A percentile compares a stretch with the other conserved stretches of the same genome.
phyloP scores from a whole-genome alignment of 768 basidiomycete genomes.

The Leccinum subtestaceum region DNA sequence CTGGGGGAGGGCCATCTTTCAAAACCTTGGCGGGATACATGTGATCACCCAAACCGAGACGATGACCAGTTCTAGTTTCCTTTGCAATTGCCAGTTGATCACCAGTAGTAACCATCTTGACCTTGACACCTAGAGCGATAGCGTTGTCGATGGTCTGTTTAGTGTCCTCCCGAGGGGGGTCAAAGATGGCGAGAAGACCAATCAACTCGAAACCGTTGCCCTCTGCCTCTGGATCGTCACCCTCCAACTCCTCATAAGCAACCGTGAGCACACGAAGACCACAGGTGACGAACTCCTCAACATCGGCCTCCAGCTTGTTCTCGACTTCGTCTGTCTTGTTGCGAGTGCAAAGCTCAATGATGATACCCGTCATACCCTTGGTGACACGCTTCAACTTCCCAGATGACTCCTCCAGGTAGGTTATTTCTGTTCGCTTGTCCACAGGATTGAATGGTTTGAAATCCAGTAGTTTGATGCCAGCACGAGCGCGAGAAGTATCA shows the following conservation, averaged over 20 bases:
- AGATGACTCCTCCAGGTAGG: constrained; percentile 90
- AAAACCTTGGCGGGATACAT: constrained; percentile 99
- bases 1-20: constrained; percentile 91
- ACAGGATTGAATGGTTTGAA: constrained; percentile 99
- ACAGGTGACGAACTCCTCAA: constrained; percentile 92
- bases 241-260: constrained; percentile 89
- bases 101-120: constrained; percentile 99
- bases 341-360: constrained; percentile 94
- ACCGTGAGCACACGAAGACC: constrained; percentile 96
- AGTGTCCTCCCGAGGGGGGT: constrained; percentile 96
- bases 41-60: constrained; percentile 97
- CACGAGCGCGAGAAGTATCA: constrained; percentile 71
- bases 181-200: constrained; percentile 95
- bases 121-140: constrained; percentile 90
- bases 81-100: constrained; percentile 99
- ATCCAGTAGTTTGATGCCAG: constrained; percentile 93
- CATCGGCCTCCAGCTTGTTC: constrained; percentile 88
- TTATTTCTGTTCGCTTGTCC: constrained; percentile 98
- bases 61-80: constrained; percentile 98
- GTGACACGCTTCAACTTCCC: constrained; percentile 98
- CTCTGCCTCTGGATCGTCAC: constrained; percentile 77
- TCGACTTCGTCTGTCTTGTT: constrained; percentile 95
- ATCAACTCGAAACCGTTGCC: constrained; percentile 98
- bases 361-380: constrained; percentile 99
- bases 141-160: constrained; percentile 99